Evolutionary conservation across 2,329 filamentous ascomycete genomes (phyloP).

Genomic region (Zymoseptoria crescenta): DNA sequence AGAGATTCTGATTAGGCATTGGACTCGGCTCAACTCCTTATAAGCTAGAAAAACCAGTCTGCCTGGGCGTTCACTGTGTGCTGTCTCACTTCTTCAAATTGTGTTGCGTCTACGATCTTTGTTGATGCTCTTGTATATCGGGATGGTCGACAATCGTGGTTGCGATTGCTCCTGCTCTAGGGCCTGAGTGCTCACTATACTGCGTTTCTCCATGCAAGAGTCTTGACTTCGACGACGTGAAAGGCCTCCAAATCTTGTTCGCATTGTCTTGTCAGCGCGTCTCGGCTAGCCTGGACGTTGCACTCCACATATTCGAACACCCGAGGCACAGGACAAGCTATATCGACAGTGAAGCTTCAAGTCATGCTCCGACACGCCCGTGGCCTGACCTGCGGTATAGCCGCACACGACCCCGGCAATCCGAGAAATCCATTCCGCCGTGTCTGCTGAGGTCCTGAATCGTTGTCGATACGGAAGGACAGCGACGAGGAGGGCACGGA

Average conservation of each 20-base stretch:
- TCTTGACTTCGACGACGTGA: not conserved
- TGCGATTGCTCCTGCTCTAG: too few species aligned
- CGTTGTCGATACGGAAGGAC: not conserved
- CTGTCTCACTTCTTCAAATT: not conserved
- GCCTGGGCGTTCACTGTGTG: not conserved
- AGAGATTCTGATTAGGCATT: constrained; percentile 1
- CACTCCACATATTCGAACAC: not conserved
- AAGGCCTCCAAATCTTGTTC: not conserved
- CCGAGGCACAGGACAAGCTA: not conserved
- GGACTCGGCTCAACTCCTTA: not conserved
- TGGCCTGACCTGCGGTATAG: not conserved
- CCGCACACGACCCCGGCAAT: not conserved
- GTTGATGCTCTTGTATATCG: not conserved
- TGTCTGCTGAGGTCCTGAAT: not conserved
- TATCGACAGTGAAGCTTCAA: not conserved
- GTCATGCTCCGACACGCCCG: not conserved
- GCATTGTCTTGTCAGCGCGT: not conserved
- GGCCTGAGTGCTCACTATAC: not conserved
- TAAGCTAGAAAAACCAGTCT: not conserved
- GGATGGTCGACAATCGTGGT: too few species aligned
- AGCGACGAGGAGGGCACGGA: not conserved
- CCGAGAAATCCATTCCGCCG: not conserved
- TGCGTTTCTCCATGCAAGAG: not conserved
- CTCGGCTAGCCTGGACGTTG: not conserved
- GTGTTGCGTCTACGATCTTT: not conserved